Evolutionary conservation across 208 protist species (phyloP).

Genomic region (Acanthamoeba healyi): DNA sequence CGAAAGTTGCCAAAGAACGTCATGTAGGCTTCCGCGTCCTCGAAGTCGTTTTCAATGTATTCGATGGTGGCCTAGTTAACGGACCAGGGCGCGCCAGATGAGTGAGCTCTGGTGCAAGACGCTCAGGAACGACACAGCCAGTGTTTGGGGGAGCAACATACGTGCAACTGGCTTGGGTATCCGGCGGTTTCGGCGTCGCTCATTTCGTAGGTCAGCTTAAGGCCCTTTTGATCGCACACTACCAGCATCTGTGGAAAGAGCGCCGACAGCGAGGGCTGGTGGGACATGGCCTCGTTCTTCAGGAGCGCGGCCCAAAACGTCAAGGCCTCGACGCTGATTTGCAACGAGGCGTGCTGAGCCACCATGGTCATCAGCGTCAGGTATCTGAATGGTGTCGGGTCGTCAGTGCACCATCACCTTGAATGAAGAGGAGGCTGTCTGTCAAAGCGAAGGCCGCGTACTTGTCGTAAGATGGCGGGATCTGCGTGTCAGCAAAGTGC

Average conservation of each 20-base stretch:
- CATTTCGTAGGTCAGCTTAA: conserved; percentile 15
- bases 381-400: neutral
- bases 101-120: neutral
- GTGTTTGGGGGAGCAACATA: neutral
- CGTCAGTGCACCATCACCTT: too few relatives aligned
- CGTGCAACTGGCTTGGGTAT: neutral
- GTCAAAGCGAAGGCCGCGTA: too few relatives aligned
- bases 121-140: neutral
- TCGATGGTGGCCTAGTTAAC: neutral
- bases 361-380: neutral
- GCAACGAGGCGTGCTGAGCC: neutral
- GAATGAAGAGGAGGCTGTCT: neutral
- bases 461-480: too few relatives aligned
- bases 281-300: neutral
- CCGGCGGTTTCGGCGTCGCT: neutral
- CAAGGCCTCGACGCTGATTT: neutral
- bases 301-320: neutral
- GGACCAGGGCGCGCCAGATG: too few relatives aligned
- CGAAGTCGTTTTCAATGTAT: neutral
- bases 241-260: neutral
- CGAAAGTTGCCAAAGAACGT: neutral
- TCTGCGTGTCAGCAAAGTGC: too few relatives aligned
- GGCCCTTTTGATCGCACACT: neutral
- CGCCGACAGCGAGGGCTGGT: neutral
- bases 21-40: neutral